A percentile compares a stretch with the other conserved stretches of the same genome.
phyloP scores from a whole-genome alignment of 2,329 filamentous ascomycete species.

The Xylaria sp. region DNA sequence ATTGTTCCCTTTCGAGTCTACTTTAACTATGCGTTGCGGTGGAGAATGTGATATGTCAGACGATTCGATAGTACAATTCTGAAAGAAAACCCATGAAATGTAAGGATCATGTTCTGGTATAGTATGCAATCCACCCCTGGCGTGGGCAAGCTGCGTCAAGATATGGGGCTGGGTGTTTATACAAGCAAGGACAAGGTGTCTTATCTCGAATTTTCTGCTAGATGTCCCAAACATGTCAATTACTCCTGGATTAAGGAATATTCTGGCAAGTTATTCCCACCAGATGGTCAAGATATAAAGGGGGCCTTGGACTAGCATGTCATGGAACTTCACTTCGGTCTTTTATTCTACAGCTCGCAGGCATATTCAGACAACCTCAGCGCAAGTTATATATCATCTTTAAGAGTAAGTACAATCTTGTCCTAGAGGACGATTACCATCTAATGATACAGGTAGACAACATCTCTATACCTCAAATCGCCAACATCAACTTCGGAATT shows the following conservation, averaged over 20 bases:
- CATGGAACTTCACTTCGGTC: not conserved
- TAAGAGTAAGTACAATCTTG: constrained; percentile 10
- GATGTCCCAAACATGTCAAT: constrained; percentile 8
- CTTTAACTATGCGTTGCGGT: constrained; percentile 21
- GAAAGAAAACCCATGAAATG: constrained; percentile 29
- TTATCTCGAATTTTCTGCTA: constrained; percentile 16
- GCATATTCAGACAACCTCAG: not conserved
- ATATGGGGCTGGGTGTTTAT: constrained; percentile 17
- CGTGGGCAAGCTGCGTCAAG: constrained; percentile 45
- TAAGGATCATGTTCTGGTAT: constrained; percentile 37
- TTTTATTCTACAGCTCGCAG: not conserved
- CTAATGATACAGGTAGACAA: constrained; percentile 4
- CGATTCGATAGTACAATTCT: constrained; percentile 11
- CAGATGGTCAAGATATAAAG: constrained; percentile 10
- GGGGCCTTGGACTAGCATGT: constrained; percentile 1
- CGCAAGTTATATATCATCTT: not conserved
- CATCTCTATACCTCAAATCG: not conserved
- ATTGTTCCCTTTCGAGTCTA: constrained; percentile 20
- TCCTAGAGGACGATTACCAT: not conserved
- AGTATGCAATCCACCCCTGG: constrained; percentile 42
- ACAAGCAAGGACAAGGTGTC: constrained; percentile 22
- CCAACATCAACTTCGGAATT: not conserved
- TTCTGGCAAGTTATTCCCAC: not conserved
- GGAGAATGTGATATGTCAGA: constrained; percentile 45
- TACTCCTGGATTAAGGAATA: constrained; percentile 22